Evolutionary conservation across 257 asterid species (phyloP).

Genomic region (Voacanga thouarsii): DNA sequence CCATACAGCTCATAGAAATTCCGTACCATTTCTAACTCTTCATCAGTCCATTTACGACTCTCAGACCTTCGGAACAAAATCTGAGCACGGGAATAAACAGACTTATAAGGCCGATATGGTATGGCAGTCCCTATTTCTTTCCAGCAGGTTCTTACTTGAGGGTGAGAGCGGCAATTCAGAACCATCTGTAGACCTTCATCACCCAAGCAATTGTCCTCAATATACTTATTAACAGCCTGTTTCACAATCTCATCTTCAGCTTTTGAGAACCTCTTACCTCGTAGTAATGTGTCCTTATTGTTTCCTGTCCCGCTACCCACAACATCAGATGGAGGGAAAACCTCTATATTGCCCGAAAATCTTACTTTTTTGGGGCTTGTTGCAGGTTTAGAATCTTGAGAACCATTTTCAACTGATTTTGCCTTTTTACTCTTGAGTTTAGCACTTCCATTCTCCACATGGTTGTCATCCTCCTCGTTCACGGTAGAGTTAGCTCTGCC

Average conservation of each 20-base stretch:
- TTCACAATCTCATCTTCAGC: conserved; percentile 29
- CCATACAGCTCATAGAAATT: conserved; percentile 14
- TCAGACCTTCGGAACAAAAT: conserved; percentile 22
- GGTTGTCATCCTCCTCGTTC: neutral
- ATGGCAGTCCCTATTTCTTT: conserved; percentile 20
- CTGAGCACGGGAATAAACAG: conserved; percentile 31
- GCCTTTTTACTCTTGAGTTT: conserved; percentile 3
- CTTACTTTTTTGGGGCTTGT: conserved; percentile 17
- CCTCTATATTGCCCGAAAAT: conserved; percentile 15
- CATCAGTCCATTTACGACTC: conserved; percentile 27
- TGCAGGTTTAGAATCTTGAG: conserved; percentile 7
- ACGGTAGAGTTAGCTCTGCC: neutral
- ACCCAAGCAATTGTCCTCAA: conserved; percentile 25
- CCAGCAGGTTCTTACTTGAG: conserved; percentile 27
- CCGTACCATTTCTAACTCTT: conserved; percentile 19
- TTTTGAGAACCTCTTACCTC: conserved; percentile 23
- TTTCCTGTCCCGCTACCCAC: neutral
- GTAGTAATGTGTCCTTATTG: conserved; percentile 1
- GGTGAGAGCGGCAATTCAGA: conserved; percentile 19
- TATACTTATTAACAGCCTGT: conserved; percentile 25
- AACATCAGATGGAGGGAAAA: conserved; percentile 15
- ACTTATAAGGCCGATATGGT: conserved; percentile 16
- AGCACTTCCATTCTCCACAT: neutral
- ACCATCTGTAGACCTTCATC: conserved; percentile 30
- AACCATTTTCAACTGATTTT: neutral